Evolutionary conservation across 2,329 filamentous ascomycete species (phyloP), one percentile per base, ranked within the genome.

Genomic region (Colletotrichum truncatum): DNA sequence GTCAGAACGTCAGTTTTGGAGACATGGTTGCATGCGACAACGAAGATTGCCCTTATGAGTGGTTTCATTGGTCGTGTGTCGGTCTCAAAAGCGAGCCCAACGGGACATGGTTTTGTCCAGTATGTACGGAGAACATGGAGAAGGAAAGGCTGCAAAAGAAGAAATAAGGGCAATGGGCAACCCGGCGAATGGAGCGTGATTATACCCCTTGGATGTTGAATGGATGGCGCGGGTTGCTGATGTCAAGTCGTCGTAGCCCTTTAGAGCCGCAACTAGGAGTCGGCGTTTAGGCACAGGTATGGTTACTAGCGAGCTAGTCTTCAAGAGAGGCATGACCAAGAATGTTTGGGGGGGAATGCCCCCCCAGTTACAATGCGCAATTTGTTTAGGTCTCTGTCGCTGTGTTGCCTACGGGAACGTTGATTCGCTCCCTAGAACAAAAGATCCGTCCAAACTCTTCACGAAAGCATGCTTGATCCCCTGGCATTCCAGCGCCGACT

Each of bases 1-100:
- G 93, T 77, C 91, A 94, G 75, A 91, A 91, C 71, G 91, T 94
- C 69, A 93, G 91, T 77, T 94, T 92, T 73, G 93, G 93, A 67
- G 91, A 95, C 73, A 96, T 96, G 93, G 92, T 96, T 68, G 93
- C 92, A 28, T 96, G 93, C 80, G 93, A 96, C 81, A 95, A 95
- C 76, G 89, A 91, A 63, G 85, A 90, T 69, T 96, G 93, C 77
- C 89, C 89, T 48, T 92, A 88, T 73, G 92, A 96, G 79, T 96
- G 93, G 93, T 96, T 96, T 76, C 93, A 96, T 79, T 96, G 92
- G 91, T 89, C 83, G 43, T 91, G 89, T 71, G 89, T 91, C 52
- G 87, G 88, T 18, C 82, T 91, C 30, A 90, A 89, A 77, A 89
- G 85, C 71, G 89, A 91, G 74, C 89, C 89, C 7, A 87, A 86